Evolutionary conservation across 2,329 filamentous ascomycete genomes (phyloP), one percentile per base, ranked within the genome.

Genomic region (Thelonectria discophora): DNA sequence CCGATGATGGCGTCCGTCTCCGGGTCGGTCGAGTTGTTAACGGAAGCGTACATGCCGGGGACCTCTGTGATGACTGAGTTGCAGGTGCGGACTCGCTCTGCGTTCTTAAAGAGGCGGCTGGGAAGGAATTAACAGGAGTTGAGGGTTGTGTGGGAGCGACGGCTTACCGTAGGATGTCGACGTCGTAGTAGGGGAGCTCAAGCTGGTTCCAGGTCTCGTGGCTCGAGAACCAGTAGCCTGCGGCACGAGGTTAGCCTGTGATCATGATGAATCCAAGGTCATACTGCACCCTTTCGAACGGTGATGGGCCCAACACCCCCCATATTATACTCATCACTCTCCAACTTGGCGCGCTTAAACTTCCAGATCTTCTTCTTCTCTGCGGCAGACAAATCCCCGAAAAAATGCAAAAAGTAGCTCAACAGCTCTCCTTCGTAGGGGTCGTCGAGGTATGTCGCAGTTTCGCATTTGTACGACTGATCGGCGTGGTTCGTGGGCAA

Each of bases 341-440:
- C 71, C 1, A 80, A 49, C 63, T 79, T 76, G 1, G 73, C 70
- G 43, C 75, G 69, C 69, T 81, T 81, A 11, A 66, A 70, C 15
- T 73, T 69, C 79, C 78, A 80, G 0, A 80, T 65, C 6, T 71
- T 64, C 6, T 75, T 51, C 53, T 76, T 78, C 4, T 80, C 76
- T 0, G 68, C 55, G 15, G 69, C 63, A 2, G 73, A 69, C 20
- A 80, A 24, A 5, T 66, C 65, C 3, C 72, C 71, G 37, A 79
- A 80, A 59, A 80, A 76, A 43, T 80, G 73, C 10, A 81, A 65
- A 57, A 77, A 80, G 43, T 75, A 79, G 0, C 77, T 76, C 37
- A 81, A 74, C 0, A 80, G 72, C 62, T 81, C 79, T 45, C 79
- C 79, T 59, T 81, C 79, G 46, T 79, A 80, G 1, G 79, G 79